Conservation (phyloP, 192 early-diverging fungal genomes). For the Podila horticola region DNA sequence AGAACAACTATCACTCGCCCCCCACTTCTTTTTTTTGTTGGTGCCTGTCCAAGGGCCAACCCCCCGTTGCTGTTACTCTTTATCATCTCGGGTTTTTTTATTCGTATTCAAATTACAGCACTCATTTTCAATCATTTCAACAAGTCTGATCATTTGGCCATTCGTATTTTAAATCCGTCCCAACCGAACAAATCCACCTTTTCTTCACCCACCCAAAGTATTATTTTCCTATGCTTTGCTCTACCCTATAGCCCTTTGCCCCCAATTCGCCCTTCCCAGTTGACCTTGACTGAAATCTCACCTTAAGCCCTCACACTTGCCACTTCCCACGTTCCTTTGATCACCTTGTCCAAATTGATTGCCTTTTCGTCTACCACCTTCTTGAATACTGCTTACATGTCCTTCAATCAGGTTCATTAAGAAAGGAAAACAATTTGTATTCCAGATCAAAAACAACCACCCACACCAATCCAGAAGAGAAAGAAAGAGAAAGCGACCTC, state of each 20-base stretch:
- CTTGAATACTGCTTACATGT: constrained; percentile 7
- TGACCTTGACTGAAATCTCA: background rate
- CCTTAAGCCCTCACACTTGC: background rate
- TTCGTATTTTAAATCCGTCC: background rate
- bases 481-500: constrained; percentile 18
- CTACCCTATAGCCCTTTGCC: constrained; percentile 5
- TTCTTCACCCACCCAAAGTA: background rate
- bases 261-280: background rate
- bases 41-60: constrained; percentile 52
- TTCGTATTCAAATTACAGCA: background rate
- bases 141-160: background rate
- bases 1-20: background rate
- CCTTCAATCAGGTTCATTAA: constrained; percentile 4
- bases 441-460: constrained; percentile 9
- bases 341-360: constrained; percentile 7
- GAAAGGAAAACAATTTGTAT: constrained; percentile 5
- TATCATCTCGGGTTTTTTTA: constrained; percentile 39
- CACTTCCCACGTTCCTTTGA: background rate
- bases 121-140: background rate
- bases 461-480: constrained; percentile 3
- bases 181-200: background rate
- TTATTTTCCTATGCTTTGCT: constrained; percentile 4
- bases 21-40: constrained; percentile 24
- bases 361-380: background rate
- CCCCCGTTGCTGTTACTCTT: constrained; percentile 27